Conservation (phyloP, 257 asterid species). For the Capsicum rhomboideum region DNA sequence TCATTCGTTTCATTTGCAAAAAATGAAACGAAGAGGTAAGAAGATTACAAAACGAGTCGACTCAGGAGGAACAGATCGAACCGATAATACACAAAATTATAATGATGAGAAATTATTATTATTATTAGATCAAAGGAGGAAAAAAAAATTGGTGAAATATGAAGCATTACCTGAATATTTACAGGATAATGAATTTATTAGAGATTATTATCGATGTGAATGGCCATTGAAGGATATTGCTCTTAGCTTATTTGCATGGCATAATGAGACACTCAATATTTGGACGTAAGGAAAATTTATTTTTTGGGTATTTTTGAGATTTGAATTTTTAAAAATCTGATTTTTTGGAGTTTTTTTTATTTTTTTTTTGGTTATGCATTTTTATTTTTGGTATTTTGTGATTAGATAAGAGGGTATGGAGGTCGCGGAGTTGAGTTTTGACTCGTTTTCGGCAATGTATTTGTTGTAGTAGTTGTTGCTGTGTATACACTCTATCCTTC, state of each 20-base stretch:
- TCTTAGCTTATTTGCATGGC: slow-evolving; percentile 78
- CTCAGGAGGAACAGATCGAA: not conserved
- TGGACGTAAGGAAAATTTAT: slow-evolving; percentile 59
- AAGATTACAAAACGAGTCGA: slow-evolving; percentile 6
- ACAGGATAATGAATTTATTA: slow-evolving; percentile 79
- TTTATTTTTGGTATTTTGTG: not conserved
- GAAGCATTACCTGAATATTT: slow-evolving; percentile 79
- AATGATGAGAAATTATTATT: not conserved
- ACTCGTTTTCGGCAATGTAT: no score
- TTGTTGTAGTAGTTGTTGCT: no score
- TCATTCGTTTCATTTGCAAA: not conserved
- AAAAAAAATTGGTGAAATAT: slow-evolving; percentile 37
- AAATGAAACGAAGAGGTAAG: slow-evolving; percentile 13
- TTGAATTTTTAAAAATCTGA: not conserved
- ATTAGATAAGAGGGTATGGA: no score
- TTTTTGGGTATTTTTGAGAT: not conserved
- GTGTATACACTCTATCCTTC: no score
- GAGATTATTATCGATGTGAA: slow-evolving; percentile 76
- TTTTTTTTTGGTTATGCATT: slow-evolving; percentile 41
- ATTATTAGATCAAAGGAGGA: not conserved
- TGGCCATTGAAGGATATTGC: slow-evolving; percentile 72
- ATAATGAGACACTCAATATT: slow-evolving; percentile 82
- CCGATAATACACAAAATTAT: not conserved
- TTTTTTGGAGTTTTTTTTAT: not conserved
- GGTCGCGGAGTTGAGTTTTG: no score